Evolutionary conservation across 169 alveolate genomes (phyloP).

Genomic region (Gregarina niphandrodes): DNA sequence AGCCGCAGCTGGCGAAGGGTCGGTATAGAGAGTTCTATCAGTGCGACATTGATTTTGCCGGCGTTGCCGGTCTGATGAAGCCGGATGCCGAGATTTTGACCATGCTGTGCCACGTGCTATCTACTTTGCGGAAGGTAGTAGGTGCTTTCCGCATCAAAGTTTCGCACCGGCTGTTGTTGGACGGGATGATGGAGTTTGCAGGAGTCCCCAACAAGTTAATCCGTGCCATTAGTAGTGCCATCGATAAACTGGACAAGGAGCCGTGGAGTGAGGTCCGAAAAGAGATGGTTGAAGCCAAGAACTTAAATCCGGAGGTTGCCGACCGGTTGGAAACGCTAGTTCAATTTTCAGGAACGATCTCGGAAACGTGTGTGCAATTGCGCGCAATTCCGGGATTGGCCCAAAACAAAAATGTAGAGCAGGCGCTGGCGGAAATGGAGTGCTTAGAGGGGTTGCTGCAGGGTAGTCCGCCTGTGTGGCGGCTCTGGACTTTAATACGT

Average conservation of each 20-base stretch:
- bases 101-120: conserved; percentile 54
- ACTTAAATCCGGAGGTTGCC: conserved; percentile 31
- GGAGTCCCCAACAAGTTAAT: conserved; percentile 59
- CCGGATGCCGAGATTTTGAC: conserved; percentile 80
- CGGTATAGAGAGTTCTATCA: conserved; percentile 83
- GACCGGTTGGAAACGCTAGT: conserved; percentile 3
- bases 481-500: no score
- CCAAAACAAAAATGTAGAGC: no score
- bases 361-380: no score
- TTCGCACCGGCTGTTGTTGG: conserved; percentile 66
- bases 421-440: no score
- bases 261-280: conserved; percentile 64
- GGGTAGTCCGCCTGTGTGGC: no score
- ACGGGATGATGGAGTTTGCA: conserved; percentile 53
- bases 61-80: conserved; percentile 55
- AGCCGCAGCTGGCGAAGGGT: conserved; percentile 79
- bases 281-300: conserved; percentile 66
- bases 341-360: background rate
- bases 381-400: no score
- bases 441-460: no score
- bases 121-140: conserved; percentile 28
- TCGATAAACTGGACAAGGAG: conserved; percentile 82
- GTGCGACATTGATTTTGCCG: conserved; percentile 89
- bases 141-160: conserved; percentile 60
- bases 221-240: conserved; percentile 66